A percentile compares a stretch with the other conserved stretches of the same genome.
Conservation (phyloP, 202 grass and related monocot species). For the Sporobolus alterniflorus region DNA sequence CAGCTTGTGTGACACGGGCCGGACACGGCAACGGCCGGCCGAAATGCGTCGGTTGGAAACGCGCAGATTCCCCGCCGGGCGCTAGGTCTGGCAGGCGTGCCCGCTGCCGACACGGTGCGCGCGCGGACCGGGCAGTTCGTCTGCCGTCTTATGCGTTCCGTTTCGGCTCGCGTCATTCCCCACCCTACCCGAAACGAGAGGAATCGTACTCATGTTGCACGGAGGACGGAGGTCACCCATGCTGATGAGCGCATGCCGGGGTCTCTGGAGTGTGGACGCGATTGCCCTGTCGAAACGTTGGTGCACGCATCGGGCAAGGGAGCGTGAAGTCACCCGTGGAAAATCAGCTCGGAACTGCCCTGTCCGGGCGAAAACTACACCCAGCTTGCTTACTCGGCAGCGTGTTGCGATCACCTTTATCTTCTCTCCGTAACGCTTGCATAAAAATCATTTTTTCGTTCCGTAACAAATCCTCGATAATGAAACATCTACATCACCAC, state of each 20-base stretch:
- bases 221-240: no score
- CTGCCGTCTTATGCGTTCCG: not conserved
- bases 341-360: not conserved
- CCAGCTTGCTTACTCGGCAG: not conserved
- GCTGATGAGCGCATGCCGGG: no score
- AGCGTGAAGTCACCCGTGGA: not conserved
- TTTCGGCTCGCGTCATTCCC: not conserved
- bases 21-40: not conserved
- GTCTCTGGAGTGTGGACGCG: not conserved
- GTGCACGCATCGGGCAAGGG: not conserved
- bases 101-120: not conserved
- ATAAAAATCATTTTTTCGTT: no score
- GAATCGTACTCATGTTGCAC: not conserved
- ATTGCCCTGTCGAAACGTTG: not conserved
- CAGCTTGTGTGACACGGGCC: not conserved
- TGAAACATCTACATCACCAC: not conserved
- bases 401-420: not conserved
- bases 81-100: not conserved
- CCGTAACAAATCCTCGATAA: not conserved
- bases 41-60: slow-evolving; percentile 10
- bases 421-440: not conserved
- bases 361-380: not conserved
- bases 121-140: not conserved
- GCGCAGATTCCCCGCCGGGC: not conserved
- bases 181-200: not conserved